These are phyloP conservation scores for Draba incana DNA, from an alignment of 345 rosid species.

Conservation along the genomic window DNA sequence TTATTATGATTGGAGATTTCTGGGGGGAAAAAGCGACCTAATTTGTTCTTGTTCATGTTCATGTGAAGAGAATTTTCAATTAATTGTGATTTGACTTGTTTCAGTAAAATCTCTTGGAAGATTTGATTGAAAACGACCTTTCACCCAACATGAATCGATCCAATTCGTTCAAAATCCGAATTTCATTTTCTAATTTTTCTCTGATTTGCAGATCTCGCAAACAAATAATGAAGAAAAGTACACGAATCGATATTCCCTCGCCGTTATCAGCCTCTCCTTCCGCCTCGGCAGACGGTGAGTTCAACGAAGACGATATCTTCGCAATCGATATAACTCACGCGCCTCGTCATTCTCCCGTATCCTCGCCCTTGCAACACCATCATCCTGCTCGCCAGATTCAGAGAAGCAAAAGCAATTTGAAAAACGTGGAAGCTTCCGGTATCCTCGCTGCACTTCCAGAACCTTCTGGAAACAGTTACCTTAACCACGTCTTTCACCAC, in stretches of 20 bases:
- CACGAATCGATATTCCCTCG: slow-evolving; percentile 32
- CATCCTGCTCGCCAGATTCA: slow-evolving; percentile 36
- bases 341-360: slow-evolving; percentile 25
- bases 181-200: neutral
- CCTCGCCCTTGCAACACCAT: slow-evolving; percentile 29
- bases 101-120: slow-evolving; percentile 13
- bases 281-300: slow-evolving; percentile 52
- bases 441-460: slow-evolving; percentile 81
- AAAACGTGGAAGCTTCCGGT: slow-evolving; percentile 60
- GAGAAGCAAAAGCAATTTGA: slow-evolving; percentile 44
- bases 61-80: neutral
- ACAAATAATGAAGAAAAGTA: slow-evolving; percentile 27
- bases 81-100: slow-evolving; percentile 11
- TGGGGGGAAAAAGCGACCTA: slow-evolving; percentile 11
- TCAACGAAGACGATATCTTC: slow-evolving; percentile 73
- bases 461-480: slow-evolving; percentile 37
- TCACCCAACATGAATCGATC: slow-evolving; percentile 2
- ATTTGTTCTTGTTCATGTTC: neutral
- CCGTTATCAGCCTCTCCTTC: slow-evolving; percentile 38
- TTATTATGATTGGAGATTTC: slow-evolving; percentile 21
- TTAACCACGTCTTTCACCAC: slow-evolving; percentile 56
- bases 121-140: slow-evolving; percentile 35
- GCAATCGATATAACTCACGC: slow-evolving; percentile 53
- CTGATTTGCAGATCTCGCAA: slow-evolving; percentile 30
- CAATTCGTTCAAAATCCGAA: neutral